Percentiles rank a stretch among this genome's conserved stretches.
Conservation (phyloP, 805 yeast genomes). For the Starmerella sp. region DNA sequence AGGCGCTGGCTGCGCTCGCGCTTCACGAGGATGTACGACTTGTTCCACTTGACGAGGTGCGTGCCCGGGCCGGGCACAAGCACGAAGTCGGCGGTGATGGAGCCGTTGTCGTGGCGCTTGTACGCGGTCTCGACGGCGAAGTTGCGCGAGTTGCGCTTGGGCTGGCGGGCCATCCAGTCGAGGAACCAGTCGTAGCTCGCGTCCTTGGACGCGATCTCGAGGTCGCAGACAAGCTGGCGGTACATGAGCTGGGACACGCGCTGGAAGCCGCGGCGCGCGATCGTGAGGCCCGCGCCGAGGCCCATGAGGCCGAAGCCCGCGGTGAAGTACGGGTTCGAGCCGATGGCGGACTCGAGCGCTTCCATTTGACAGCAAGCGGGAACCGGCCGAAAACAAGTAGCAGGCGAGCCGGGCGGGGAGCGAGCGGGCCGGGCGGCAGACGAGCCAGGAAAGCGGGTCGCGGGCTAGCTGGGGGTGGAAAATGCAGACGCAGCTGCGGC, state of each 20-base stretch:
- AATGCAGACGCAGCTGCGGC: neutral
- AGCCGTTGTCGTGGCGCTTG: slow-evolving; percentile 84
- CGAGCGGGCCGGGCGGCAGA: no score
- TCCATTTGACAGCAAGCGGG: slow-evolving; percentile 7
- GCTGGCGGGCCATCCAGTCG: slow-evolving; percentile 87
- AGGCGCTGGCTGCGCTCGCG: slow-evolving; percentile 85
- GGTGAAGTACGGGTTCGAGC: slow-evolving; percentile 85
- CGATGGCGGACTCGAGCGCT: slow-evolving; percentile 26
- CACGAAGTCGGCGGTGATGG: slow-evolving; percentile 74
- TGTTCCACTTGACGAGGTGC: slow-evolving; percentile 73
- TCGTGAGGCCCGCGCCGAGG: slow-evolving; percentile 77
- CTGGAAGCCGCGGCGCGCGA: slow-evolving; percentile 57
- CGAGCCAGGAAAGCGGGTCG: neutral
- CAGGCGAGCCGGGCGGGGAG: no score
- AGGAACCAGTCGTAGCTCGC: slow-evolving; percentile 90
- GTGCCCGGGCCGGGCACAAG: slow-evolving; percentile 97
- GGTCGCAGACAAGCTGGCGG: slow-evolving; percentile 75
- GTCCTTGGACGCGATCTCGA: slow-evolving; percentile 88
- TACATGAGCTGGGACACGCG: slow-evolving; percentile 58
- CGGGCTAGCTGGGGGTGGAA: neutral
- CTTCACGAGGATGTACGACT: slow-evolving; percentile 78
- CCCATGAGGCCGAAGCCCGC: slow-evolving; percentile 98
- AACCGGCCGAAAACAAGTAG: no score
- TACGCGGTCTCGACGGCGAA: slow-evolving; percentile 80
- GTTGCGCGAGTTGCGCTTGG: slow-evolving; percentile 66